These are phyloP conservation scores for Drechslera avenae DNA, from an alignment of 2,329 filamentous ascomycete species.

Conservation along the genomic window DNA sequence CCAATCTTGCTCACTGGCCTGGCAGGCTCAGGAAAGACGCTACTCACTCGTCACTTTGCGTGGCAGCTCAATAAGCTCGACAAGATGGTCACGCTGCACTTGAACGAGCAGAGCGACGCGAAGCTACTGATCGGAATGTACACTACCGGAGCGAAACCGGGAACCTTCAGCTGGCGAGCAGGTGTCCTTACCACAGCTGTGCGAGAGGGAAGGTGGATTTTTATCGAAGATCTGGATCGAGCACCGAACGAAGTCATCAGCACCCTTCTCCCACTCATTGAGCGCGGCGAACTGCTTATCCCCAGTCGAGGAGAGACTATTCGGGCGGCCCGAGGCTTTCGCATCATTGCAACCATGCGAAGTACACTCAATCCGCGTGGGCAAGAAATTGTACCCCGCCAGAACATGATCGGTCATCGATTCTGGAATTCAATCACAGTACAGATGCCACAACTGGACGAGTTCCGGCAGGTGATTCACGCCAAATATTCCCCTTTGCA, in stretches of 20 bases:
- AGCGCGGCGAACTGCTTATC: conserved; percentile 87
- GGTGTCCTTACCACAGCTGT: conserved; percentile 94
- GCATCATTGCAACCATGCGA: conserved; percentile 88
- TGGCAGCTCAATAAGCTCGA: conserved; percentile 77
- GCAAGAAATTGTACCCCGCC: conserved; percentile 70
- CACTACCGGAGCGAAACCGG: conserved; percentile 82
- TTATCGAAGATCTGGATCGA: conserved; percentile 95
- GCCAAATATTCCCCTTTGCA: conserved; percentile 72
- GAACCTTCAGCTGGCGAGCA: conserved; percentile 88
- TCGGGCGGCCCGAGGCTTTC: conserved; percentile 81
- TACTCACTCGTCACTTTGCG: conserved; percentile 80
- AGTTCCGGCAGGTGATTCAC: conserved; percentile 75
- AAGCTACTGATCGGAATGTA: conserved; percentile 96
- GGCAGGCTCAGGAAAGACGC: conserved; percentile 89
- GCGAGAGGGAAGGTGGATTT: conserved; percentile 90
- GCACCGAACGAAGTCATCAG: conserved; percentile 95
- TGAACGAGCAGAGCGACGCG: conserved; percentile 98
- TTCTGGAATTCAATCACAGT: conserved; percentile 84
- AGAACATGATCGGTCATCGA: conserved; percentile 76
- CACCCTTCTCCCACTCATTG: conserved; percentile 87
- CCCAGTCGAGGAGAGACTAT: conserved; percentile 87
- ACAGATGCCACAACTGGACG: conserved; percentile 66
- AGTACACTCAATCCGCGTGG: conserved; percentile 69
- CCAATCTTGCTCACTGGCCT: conserved; percentile 83
- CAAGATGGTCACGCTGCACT: conserved; percentile 88